Evolutionary conservation across 495 filamentous ascomycete species (phyloP).

Genomic region (Neurospora sp.): DNA sequence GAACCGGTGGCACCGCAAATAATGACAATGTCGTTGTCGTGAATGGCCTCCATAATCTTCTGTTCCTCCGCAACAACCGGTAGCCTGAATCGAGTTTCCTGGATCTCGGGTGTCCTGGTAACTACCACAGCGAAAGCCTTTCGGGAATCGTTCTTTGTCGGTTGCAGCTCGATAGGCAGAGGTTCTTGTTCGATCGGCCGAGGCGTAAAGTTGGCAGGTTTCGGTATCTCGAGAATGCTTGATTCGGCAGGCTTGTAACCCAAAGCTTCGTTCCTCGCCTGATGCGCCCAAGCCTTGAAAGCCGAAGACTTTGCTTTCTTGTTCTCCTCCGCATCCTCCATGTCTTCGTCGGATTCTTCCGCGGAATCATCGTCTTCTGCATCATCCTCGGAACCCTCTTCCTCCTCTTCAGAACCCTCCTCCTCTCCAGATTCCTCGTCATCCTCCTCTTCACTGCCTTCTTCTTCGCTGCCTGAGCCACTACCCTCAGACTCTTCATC

Average conservation of each 20-base stretch:
- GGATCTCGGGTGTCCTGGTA: conserved; percentile 59
- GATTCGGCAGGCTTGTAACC: conserved; percentile 34
- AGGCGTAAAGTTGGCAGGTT: conserved; percentile 44
- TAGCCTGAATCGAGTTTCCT: conserved; percentile 64
- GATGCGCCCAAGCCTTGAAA: conserved; percentile 92
- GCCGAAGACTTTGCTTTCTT: conserved; percentile 44
- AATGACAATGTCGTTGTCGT: conserved; percentile 76
- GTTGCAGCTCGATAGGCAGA: conserved; percentile 61
- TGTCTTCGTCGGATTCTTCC: conserved; percentile 17
- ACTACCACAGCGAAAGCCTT: conserved; percentile 73
- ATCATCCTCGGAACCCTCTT: conserved; percentile 14
- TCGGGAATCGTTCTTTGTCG: conserved; percentile 49
- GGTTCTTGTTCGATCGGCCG: conserved; percentile 62
- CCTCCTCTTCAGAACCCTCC: conserved; percentile 11
- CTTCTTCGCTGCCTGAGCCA: neutral
- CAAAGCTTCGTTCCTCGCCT: conserved; percentile 68
- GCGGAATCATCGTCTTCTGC: conserved; percentile 16
- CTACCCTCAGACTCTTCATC: conserved; percentile 13
- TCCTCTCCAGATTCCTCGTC: conserved; percentile 1
- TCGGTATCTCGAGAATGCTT: conserved; percentile 31
- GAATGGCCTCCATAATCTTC: conserved; percentile 95
- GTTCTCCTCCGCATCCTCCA: conserved; percentile 21
- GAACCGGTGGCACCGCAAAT: conserved; percentile 95
- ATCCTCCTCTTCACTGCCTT: conserved; percentile 13
- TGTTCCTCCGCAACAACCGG: conserved; percentile 94